These are phyloP conservation scores for Carex sylvatica DNA, from an alignment of 202 grass and related monocot species.

Conservation along the genomic window DNA sequence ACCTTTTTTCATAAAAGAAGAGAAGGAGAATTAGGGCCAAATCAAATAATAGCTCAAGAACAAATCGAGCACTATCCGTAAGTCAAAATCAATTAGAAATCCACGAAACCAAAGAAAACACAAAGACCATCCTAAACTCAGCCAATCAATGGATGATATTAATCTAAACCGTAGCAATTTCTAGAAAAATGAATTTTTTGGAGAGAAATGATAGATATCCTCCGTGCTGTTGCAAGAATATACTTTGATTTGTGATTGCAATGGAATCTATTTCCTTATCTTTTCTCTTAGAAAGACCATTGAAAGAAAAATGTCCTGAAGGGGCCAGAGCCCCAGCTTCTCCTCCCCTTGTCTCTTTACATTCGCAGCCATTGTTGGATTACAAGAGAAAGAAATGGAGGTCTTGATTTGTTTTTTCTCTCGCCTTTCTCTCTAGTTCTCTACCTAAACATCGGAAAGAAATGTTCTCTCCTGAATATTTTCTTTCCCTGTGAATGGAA, in stretches of 20 bases:
- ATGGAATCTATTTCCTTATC: background rate
- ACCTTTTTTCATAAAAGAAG: background rate
- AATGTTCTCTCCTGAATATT: too few relatives aligned
- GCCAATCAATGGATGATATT: background rate
- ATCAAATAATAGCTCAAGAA: background rate
- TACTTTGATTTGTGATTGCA: background rate
- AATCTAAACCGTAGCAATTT: constrained; percentile 1
- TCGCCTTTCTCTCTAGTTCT: background rate
- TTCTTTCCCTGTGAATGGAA: too few relatives aligned
- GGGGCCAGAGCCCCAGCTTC: too few relatives aligned
- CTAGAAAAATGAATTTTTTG: background rate
- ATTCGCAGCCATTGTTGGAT: too few relatives aligned
- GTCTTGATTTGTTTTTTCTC: background rate
- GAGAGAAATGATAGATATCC: background rate
- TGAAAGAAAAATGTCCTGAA: background rate
- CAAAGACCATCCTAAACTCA: background rate
- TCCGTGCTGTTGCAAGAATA: background rate
- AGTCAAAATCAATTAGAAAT: background rate
- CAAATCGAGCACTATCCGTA: background rate
- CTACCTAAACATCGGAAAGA: background rate
- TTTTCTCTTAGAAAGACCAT: background rate
- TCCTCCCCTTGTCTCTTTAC: too few relatives aligned
- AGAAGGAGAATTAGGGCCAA: background rate
- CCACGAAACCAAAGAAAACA: background rate
- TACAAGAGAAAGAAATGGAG: too few relatives aligned